phyloP scores from a whole-genome alignment of 208 protist genomes.

The Leishmania mexicana region DNA sequence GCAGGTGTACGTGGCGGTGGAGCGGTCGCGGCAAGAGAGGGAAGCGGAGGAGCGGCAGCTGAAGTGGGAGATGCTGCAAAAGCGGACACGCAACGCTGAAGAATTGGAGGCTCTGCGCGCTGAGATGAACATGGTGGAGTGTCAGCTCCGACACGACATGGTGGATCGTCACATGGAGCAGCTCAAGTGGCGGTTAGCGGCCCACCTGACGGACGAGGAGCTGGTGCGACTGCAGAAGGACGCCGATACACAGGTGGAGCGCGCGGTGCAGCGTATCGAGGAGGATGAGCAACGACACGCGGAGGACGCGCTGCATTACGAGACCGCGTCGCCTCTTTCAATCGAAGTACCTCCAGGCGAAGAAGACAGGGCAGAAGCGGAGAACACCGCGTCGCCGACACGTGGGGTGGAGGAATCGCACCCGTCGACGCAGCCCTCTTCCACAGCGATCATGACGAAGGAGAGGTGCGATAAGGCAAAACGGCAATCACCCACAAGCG shows the following conservation, averaged over 20 bases:
- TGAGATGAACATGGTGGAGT: constrained; percentile 39
- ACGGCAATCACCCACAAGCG: background rate
- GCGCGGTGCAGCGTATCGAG: constrained; percentile 32
- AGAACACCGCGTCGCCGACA: background rate
- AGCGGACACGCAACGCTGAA: constrained; percentile 39
- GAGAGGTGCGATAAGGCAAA: background rate
- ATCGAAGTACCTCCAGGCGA: background rate
- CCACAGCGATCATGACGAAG: background rate
- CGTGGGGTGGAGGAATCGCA: background rate
- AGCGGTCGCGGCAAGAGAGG: constrained; percentile 37
- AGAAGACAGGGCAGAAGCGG: background rate
- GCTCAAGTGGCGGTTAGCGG: constrained; percentile 53
- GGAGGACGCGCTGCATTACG: background rate
- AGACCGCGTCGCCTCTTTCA: constrained; percentile 6
- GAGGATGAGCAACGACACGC: constrained; percentile 4
- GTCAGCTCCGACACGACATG: constrained; percentile 42
- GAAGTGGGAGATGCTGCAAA: constrained; percentile 40
- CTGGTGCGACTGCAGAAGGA: constrained; percentile 49
- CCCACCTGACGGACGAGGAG: constrained; percentile 58
- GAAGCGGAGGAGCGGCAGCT: constrained; percentile 46
- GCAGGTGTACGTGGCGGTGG: constrained; percentile 43
- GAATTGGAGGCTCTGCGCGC: constrained; percentile 44
- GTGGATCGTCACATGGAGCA: constrained; percentile 56
- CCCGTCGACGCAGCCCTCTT: no score
- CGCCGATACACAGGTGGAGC: constrained; percentile 48